Conservation (phyloP, 352 stramenopile genomes). For the Globisporangium middletonii region DNA sequence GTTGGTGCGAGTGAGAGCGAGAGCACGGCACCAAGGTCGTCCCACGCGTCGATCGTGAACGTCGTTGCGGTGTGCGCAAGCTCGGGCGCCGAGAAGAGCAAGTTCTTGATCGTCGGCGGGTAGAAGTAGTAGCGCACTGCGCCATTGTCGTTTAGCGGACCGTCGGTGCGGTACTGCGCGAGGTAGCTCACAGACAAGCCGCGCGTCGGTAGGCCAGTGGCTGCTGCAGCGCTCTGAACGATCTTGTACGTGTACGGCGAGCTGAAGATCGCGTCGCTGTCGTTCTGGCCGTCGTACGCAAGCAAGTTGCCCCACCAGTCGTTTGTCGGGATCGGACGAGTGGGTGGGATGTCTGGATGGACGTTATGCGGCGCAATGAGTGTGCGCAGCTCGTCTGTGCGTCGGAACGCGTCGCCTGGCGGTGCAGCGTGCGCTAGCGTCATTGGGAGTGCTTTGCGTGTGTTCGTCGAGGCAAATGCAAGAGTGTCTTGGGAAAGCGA, state of each 20-base stretch:
- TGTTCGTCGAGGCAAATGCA: neutral
- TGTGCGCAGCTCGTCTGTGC: slow-evolving; percentile 36
- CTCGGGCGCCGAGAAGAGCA: slow-evolving; percentile 59
- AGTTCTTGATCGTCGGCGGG: slow-evolving; percentile 65
- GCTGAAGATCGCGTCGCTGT: slow-evolving; percentile 70
- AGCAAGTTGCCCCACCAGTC: slow-evolving; percentile 84
- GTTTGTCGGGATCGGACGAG: slow-evolving; percentile 63
- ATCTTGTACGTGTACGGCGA: slow-evolving; percentile 69
- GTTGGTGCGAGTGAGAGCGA: slow-evolving; percentile 16
- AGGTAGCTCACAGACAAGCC: slow-evolving; percentile 67
- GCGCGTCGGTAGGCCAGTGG: slow-evolving; percentile 20
- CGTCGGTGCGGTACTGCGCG: slow-evolving; percentile 62
- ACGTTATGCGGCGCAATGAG: slow-evolving; percentile 52
- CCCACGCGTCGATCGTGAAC: slow-evolving; percentile 60
- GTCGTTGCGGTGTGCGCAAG: slow-evolving; percentile 14
- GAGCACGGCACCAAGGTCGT: slow-evolving; percentile 67
- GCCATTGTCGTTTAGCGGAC: slow-evolving; percentile 68
- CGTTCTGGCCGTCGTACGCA: slow-evolving; percentile 38
- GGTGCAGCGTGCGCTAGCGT: slow-evolving; percentile 14
- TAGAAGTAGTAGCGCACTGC: slow-evolving; percentile 86
- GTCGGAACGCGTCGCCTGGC: slow-evolving; percentile 36
- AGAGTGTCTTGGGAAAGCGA: neutral
- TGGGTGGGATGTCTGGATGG: slow-evolving; percentile 11
- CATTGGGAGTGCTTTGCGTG: slow-evolving; percentile 1
- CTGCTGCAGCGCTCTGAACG: slow-evolving; percentile 19